These are phyloP conservation scores for Codiaeum variegatum DNA, from an alignment of 441 rosid species.

Conservation along the genomic window DNA sequence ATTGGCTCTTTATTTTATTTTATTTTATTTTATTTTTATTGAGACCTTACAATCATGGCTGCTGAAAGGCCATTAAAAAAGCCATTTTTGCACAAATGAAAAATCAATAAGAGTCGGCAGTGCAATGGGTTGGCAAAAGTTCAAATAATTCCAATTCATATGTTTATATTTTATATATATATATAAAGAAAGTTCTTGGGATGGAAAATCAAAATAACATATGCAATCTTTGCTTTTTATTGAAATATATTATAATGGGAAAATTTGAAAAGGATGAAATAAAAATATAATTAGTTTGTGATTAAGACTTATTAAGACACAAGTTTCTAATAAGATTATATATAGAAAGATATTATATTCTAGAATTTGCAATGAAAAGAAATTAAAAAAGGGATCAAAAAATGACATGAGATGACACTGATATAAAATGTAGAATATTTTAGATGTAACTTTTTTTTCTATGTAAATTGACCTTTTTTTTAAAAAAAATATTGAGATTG, in stretches of 20 bases:
- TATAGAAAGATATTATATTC: background rate
- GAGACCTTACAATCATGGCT: slow-evolving; percentile 30
- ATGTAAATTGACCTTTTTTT: no score
- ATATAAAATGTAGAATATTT: no score
- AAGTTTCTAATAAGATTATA: slow-evolving; percentile 8
- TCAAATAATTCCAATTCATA: slow-evolving; percentile 4
- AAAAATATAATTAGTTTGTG: background rate
- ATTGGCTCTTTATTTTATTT: slow-evolving; percentile 22
- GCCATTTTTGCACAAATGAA: slow-evolving; percentile 12
- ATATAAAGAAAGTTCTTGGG: background rate
- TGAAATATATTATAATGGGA: slow-evolving; percentile 1
- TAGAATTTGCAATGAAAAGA: background rate
- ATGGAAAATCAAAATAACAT: slow-evolving; percentile 3
- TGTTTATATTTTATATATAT: background rate
- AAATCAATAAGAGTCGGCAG: slow-evolving; percentile 11
- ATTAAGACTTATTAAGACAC: slow-evolving; percentile 1
- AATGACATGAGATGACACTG: background rate
- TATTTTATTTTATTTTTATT: background rate
- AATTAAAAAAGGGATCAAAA: no score
- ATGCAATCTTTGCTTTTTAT: slow-evolving; percentile 24
- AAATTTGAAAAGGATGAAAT: background rate
- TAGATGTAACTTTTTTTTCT: no score
- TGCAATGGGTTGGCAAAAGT: background rate
- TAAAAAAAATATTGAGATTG: no score
- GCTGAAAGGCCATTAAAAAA: slow-evolving; percentile 15